Conservation (phyloP, 2,329 filamentous ascomycete genomes). For the Aspergillus melleus region DNA sequence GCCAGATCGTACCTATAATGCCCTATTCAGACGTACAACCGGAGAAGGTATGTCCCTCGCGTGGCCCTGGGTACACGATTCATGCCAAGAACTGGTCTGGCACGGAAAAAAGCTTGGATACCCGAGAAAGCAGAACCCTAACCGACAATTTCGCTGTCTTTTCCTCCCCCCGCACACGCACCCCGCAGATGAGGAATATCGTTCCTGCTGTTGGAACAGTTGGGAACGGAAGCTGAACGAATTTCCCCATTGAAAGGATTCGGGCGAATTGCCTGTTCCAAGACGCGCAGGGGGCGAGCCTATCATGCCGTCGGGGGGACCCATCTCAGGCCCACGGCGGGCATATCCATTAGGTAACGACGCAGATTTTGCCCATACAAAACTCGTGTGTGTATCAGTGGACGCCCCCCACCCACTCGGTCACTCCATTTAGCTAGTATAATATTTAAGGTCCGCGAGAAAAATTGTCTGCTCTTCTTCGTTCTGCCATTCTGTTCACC, state of each 20-base stretch:
- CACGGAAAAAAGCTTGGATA: too few species aligned
- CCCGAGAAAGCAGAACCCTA: not conserved
- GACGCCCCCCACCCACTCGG: too few species aligned
- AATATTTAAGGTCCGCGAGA: not conserved
- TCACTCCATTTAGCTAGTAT: not conserved
- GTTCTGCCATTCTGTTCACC: not conserved
- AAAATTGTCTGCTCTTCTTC: not conserved
- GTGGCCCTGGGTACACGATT: too few species aligned
- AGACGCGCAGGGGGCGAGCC: not conserved
- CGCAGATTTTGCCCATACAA: not conserved
- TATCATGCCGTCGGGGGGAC: not conserved
- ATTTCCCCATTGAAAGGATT: not conserved
- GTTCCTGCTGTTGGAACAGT: not conserved
- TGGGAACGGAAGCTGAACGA: not conserved
- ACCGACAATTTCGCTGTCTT: not conserved
- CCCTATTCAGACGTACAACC: too few species aligned
- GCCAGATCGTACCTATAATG: too few species aligned
- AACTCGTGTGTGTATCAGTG: not conserved
- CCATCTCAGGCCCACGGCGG: not conserved
- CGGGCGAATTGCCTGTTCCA: not conserved
- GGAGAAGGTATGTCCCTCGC: too few species aligned
- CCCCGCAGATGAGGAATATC: not conserved
- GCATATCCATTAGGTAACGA: not conserved
- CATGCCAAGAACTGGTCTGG: too few species aligned
- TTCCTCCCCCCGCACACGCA: not conserved